Base-by-base conservation (phyloP, 805 yeast genomes). In the Hagleromyces aurorensis region DNA sequence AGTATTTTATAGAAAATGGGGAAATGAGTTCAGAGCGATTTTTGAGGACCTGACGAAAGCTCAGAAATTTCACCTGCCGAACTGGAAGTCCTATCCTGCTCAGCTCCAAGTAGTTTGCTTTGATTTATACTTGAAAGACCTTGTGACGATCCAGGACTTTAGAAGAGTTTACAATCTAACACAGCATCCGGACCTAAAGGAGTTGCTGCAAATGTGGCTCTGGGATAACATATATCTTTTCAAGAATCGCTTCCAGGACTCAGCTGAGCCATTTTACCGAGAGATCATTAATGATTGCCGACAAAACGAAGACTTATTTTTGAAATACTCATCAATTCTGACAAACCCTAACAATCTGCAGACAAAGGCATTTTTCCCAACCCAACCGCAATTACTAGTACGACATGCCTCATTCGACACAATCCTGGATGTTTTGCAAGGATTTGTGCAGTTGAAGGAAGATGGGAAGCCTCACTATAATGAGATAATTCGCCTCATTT, bases 191-290 rank as follows among this genome's bases (percentile, higher is more conserved):
- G 41, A 40, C 13, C 25, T 46, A 13, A 43, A 40, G 23, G 38
- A 38, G 13, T 32, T 55, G 9, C 21, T 51, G 15, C 37, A 52
- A 16, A 29, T 46, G 14, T 55, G 60, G 60, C 34, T 46, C 16
- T 48, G 39, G 23, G 57, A 55, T 33, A 37, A 55, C 32, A 31
- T 41, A 4, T 32, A 34, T 10, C 25, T 46, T 7, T 23, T 52
- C 8, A 32, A 30, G 6, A 29, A 35, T 7, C 20, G 25, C 3
- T 19, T 26, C 13, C 28, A 18, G 11, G 23, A 23, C 9, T 27
- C 29, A n/a, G 36, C 39, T 26, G 57, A 52, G 31, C 12, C 3
- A 0, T 40, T 53, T 14, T 50, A 43, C 33, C 31, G 40, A 12
- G 26, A 37, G 17, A 25, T 53, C 23, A 14, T 55, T 3, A 19